Evolutionary conservation across 176 grass and related monocot genomes (phyloP).

Genomic region (Elaeis guineensis): DNA sequence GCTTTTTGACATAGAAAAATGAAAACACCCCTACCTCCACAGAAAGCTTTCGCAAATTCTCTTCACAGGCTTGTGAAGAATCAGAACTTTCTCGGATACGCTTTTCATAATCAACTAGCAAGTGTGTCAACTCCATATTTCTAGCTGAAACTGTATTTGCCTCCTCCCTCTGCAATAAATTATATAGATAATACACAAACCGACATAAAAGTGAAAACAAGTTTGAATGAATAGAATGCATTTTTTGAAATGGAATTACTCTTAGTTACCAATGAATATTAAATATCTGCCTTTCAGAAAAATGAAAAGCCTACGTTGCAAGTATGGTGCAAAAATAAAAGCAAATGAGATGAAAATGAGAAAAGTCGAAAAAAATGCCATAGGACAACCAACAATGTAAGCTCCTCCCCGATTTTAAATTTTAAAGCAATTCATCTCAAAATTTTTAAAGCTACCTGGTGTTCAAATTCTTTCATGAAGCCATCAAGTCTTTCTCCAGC

Average conservation of each 20-base stretch:
- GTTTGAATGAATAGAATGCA: no score
- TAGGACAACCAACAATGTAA: neutral
- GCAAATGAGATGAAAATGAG: neutral
- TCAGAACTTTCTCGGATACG: conserved; percentile 66
- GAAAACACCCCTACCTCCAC: conserved; percentile 43
- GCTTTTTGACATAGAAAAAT: neutral
- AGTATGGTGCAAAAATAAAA: no score
- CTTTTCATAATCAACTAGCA: conserved; percentile 81
- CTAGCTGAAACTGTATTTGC: conserved; percentile 68
- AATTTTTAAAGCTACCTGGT: conserved; percentile 47
- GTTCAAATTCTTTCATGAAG: conserved; percentile 65
- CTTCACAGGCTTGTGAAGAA: conserved; percentile 59
- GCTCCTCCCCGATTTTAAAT: no score
- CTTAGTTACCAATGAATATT: no score
- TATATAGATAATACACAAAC: neutral
- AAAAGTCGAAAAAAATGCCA: neutral
- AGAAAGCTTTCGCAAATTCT: conserved; percentile 62
- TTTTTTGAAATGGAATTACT: no score
- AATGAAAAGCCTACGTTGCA: no score
- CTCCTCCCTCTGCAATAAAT: conserved; percentile 65
- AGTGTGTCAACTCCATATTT: conserved; percentile 76
- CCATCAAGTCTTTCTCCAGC: conserved; percentile 64
- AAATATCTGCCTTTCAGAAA: no score
- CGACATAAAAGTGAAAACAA: neutral
- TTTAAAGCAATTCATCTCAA: no score